phyloP scores from a whole-genome alignment of 345 rosid species.

The Luvunga scandens region DNA sequence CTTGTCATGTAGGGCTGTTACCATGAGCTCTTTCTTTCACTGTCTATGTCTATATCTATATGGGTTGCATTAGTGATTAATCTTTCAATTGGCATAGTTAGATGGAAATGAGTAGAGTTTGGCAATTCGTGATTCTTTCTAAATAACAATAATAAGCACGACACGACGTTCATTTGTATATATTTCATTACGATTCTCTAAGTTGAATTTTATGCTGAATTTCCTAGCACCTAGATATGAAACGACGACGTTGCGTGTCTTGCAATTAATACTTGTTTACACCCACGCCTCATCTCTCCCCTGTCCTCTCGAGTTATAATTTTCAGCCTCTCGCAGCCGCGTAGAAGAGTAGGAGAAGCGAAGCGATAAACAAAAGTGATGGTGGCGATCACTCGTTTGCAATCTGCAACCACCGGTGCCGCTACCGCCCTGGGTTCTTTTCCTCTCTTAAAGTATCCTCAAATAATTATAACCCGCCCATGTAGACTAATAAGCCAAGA shows the following conservation, averaged over 20 bases:
- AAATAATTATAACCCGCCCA: not conserved
- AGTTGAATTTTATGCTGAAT: rapidly evolving
- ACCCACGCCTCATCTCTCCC: too few species aligned
- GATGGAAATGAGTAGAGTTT: not conserved
- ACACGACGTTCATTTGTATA: too few species aligned
- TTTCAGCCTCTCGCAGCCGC: not conserved
- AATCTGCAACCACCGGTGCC: not conserved
- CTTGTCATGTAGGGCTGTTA: not conserved
- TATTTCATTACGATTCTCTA: too few species aligned
- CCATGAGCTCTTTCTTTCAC: too few species aligned
- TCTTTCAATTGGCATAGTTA: not conserved
- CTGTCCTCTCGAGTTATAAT: not conserved
- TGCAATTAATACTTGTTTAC: too few species aligned
- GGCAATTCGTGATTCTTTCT: not conserved
- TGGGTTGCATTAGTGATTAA: not conserved
- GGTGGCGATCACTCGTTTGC: conserved; percentile 25
- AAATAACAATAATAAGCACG: too few species aligned
- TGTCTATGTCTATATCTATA: too few species aligned
- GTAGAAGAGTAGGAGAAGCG: not conserved
- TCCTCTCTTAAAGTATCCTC: conserved; percentile 19
- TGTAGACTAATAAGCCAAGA: conserved; percentile 9
- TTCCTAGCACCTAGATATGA: not conserved
- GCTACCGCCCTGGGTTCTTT: conserved; percentile 16
- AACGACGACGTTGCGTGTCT: not conserved
- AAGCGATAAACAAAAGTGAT: not conserved